These are phyloP conservation scores for Colletotrichum zoysiae DNA, from an alignment of 2,329 filamentous ascomycete genomes.

Conservation along the genomic window DNA sequence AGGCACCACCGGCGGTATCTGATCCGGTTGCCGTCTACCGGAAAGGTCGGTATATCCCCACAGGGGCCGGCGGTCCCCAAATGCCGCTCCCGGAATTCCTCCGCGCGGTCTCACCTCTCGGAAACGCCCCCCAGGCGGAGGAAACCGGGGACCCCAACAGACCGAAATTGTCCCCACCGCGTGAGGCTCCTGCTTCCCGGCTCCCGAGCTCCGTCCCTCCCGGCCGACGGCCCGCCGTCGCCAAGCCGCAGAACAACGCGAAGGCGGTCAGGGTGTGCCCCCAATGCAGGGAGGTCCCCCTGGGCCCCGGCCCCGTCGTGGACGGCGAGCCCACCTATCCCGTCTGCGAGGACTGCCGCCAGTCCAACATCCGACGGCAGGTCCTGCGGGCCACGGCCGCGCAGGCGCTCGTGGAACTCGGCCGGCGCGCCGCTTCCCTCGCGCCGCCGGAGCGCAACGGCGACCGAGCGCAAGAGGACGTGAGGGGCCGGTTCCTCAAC, in stretches of 20 bases:
- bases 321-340: constrained; percentile 1
- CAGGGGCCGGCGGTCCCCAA: no score
- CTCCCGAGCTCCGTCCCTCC: background rate
- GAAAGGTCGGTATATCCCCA: background rate
- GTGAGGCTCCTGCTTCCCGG: no score
- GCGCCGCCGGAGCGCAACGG: background rate
- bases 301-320: constrained; percentile 1
- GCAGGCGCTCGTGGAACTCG: background rate
- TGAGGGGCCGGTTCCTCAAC: background rate
- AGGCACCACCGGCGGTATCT: background rate
- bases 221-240: background rate
- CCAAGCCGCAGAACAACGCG: background rate
- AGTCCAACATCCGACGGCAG: constrained; percentile 3
- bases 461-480: background rate
- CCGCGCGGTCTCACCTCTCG: background rate
- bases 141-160: background rate
- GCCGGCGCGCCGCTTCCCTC: background rate
- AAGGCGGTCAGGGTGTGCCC: constrained; percentile 2
- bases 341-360: constrained; percentile 22
- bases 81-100: background rate
- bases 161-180: background rate
- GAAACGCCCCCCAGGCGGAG: background rate
- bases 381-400: constrained; percentile 4
- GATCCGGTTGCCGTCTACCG: background rate
- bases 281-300: background rate